Conservation (phyloP, 2,329 filamentous ascomycete species). For the Pseudocercospora ulei region DNA sequence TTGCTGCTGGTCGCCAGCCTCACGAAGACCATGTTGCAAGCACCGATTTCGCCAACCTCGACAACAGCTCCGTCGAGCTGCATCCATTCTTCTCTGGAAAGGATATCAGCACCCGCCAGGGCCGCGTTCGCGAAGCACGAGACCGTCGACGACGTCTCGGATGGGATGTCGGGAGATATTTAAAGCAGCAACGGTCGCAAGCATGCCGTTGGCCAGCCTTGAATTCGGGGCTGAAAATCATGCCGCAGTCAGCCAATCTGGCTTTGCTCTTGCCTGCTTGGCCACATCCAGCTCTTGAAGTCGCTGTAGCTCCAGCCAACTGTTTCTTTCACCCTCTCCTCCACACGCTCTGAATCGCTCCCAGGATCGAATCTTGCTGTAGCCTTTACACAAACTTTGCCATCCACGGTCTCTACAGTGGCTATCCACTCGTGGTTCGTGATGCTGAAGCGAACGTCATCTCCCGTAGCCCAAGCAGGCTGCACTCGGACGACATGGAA, state of each 20-base stretch:
- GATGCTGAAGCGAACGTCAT: constrained; percentile 23
- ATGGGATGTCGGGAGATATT: too few relatives aligned
- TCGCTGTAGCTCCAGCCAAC: constrained; percentile 24
- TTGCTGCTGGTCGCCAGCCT: too few relatives aligned
- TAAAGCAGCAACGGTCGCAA: too few relatives aligned
- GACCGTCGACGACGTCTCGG: too few relatives aligned
- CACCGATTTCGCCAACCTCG: too few relatives aligned
- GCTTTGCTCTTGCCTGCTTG: constrained; percentile 25
- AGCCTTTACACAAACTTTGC: constrained; percentile 49
- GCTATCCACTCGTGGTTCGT: constrained; percentile 43
- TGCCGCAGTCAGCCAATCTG: constrained; percentile 1
- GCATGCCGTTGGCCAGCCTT: too few relatives aligned
- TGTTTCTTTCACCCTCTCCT: constrained; percentile 21
- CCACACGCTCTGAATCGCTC: constrained; percentile 19
- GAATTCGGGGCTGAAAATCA: too few relatives aligned
- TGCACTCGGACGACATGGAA: constrained; percentile 55
- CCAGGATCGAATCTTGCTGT: constrained; percentile 28
- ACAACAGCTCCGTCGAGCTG: too few relatives aligned
- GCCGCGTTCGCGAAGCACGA: too few relatives aligned
- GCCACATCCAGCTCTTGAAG: constrained; percentile 34
- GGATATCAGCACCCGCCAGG: too few relatives aligned
- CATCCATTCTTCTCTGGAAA: too few relatives aligned
- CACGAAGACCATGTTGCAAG: too few relatives aligned
- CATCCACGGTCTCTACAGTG: constrained; percentile 48
- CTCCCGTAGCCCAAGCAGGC: constrained; percentile 28